Evolutionary conservation across 176 grass and related monocot genomes (phyloP).

Genomic region (Melocanna baccifera): DNA sequence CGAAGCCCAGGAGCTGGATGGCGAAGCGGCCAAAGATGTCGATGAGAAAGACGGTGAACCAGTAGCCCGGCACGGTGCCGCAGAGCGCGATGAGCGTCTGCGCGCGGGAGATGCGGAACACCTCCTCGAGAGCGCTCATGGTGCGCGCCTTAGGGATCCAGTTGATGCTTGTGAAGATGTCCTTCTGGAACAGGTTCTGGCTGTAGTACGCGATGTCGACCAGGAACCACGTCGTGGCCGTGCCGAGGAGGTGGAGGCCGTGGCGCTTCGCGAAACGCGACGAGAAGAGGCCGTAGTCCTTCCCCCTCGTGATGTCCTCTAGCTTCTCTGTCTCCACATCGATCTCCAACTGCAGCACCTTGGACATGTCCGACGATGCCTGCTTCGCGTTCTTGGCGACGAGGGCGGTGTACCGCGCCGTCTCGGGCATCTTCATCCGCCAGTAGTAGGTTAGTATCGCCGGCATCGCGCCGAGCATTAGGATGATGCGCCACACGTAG

Average conservation of each 20-base stretch:
- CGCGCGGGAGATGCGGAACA: conserved; percentile 56
- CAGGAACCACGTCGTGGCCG: conserved; percentile 76
- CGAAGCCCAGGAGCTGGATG: conserved; percentile 74
- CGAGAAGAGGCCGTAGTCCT: conserved; percentile 85
- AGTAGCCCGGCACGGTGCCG: conserved; percentile 73
- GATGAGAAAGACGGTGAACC: conserved; percentile 84
- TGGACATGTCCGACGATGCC: conserved; percentile 66
- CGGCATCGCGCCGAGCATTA: conserved; percentile 69
- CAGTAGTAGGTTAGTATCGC: conserved; percentile 48
- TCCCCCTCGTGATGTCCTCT: too few species aligned
- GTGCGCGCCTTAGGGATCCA: conserved; percentile 64
- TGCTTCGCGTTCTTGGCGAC: conserved; percentile 61
- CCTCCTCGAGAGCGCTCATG: conserved; percentile 76
- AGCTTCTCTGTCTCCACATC: too few species aligned
- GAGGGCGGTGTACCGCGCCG: conserved; percentile 82
- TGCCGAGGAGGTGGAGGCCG: conserved; percentile 57
- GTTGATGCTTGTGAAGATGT: conserved; percentile 75
- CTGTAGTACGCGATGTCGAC: conserved; percentile 82
- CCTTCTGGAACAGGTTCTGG: conserved; percentile 91
- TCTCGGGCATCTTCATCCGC: conserved; percentile 96
- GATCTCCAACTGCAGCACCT: conserved; percentile 54
- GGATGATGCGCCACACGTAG: conserved; percentile 71
- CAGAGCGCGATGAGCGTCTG: conserved; percentile 76
- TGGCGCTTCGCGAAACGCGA: conserved; percentile 50
- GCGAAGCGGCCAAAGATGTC: conserved; percentile 62